Percentiles rank a stretch among this genome's conserved stretches.
Evolutionary conservation across 805 yeast genomes (phyloP).

Genomic region (Metschnikowia henanensis): DNA sequence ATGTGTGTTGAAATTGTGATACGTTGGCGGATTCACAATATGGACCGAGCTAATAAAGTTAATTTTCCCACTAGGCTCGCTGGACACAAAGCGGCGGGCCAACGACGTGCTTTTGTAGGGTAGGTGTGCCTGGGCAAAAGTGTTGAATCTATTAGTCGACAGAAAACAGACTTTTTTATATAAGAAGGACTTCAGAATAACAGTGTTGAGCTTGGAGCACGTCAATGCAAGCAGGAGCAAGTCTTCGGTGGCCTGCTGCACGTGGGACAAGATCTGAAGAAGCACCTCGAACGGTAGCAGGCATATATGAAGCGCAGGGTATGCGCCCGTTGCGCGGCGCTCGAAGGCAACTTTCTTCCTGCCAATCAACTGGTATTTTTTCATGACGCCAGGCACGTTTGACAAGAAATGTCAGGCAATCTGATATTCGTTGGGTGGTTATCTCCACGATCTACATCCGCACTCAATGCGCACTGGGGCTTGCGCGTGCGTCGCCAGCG

Average conservation of each 20-base stretch:
- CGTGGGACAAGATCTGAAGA: conserved; percentile 29
- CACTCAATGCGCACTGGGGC: no score
- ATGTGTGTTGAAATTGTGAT: conserved; percentile 20
- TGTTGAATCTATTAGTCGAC: conserved; percentile 28
- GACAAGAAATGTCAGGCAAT: no score
- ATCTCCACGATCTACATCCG: neutral
- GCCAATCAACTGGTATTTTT: conserved; percentile 44
- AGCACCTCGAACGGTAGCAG: conserved; percentile 47
- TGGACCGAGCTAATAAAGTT: conserved; percentile 30
- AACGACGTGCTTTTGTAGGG: conserved; percentile 22
- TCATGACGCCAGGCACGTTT: conserved; percentile 22
- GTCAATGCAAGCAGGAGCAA: conserved; percentile 26
- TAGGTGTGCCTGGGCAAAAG: conserved; percentile 36
- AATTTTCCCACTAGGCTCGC: conserved; percentile 31
- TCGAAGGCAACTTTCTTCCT: conserved; percentile 24
- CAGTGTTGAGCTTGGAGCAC: conserved; percentile 36
- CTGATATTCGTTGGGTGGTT: neutral
- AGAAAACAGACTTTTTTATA: conserved; percentile 34
- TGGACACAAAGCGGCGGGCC: conserved; percentile 22
- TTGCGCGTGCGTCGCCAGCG: no score
- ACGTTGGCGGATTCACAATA: conserved; percentile 36
- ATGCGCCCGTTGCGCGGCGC: conserved; percentile 14
- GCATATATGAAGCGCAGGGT: conserved; percentile 33
- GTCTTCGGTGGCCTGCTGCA: conserved; percentile 19
- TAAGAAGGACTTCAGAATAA: conserved; percentile 37